Evolutionary conservation across 371 early-diverging fungal species (phyloP), one percentile per base, ranked within the genome.

Genomic region (Chytridium lagenaria): DNA sequence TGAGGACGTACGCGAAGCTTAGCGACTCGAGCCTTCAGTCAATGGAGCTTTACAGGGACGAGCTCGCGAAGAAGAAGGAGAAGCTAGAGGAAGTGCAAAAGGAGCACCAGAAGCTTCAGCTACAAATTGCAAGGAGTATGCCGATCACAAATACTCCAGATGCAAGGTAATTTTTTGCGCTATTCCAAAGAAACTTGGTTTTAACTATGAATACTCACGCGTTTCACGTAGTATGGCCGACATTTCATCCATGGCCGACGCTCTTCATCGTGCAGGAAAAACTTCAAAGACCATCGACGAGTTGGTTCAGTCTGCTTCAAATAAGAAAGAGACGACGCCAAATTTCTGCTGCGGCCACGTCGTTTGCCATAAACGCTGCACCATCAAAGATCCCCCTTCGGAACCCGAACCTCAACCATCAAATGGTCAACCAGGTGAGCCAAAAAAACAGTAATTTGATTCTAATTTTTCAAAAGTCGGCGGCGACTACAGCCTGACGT

Each of bases 11-110:
- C 36, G 68, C 57, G n/a, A 72, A 75, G 52, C 34, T 78, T 28
- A 69, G 67, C 34, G 74, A 76, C 50, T 69, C 73, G 1, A 75
- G 70, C 39, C 68, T 74, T 28, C 67, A 69, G 69, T 67, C 72
- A 5, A 76, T 79, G 79, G 79, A 79, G 31, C 63, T 73, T 22
- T 76, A 76, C 72, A 70, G 79, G 3, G 70, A 76, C 38, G 76
- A 79, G 52, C 57, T 78, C 26, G 3, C 51, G 73, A 72, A 71
- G 36, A 75, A 72, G 68, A 57, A 51, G 26, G 50, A 59, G 37
- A 50, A 65, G 15, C 30, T 70, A 34, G 73, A 75, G 23, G 67
- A 33, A n/a, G 19, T 69, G 1, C 66, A 75, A 40, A 61, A 65
- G 33, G 71, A 75, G 52, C 23, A 34, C 34, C 61, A 61, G 37